Percentiles rank a stretch among this genome's conserved stretches.
Evolutionary conservation across 2,329 filamentous ascomycete genomes (phyloP).

Genomic region (Beauveria caledonica): DNA sequence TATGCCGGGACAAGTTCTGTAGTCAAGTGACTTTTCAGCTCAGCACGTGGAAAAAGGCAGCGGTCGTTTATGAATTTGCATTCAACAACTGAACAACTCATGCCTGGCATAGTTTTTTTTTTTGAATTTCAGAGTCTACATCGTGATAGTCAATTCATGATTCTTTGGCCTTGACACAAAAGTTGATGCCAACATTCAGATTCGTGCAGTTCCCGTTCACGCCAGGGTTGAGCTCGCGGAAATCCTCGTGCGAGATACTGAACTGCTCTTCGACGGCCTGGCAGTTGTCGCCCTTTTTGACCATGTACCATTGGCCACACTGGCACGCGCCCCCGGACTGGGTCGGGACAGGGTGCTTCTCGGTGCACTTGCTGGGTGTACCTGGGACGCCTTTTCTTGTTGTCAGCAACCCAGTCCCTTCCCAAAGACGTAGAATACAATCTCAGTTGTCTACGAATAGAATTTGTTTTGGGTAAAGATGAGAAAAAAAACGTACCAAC

Average conservation of each 20-base stretch:
- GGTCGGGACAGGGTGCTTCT: not conserved
- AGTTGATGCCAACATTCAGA: slow-evolving; percentile 1
- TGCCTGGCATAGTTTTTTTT: too few relatives aligned
- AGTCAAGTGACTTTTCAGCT: too few relatives aligned
- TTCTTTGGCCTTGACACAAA: slow-evolving; percentile 3
- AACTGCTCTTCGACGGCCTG: not conserved
- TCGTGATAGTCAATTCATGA: too few relatives aligned
- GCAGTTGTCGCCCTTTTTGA: slow-evolving; percentile 11
- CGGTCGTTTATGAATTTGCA: too few relatives aligned
- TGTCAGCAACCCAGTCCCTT: not conserved
- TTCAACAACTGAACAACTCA: too few relatives aligned
- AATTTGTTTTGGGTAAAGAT: too few relatives aligned
- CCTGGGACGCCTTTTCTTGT: not conserved
- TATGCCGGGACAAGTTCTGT: too few relatives aligned
- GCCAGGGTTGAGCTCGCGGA: slow-evolving; percentile 2
- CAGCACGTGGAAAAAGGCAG: too few relatives aligned
- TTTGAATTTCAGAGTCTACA: too few relatives aligned
- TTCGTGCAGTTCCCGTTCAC: slow-evolving; percentile 6
- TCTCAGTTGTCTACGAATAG: too few relatives aligned
- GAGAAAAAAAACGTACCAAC: not conserved
- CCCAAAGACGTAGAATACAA: too few relatives aligned
- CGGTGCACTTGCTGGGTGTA: not conserved
- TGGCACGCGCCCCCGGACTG: not conserved
- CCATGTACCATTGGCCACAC: slow-evolving; percentile 12
- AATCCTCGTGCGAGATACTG: not conserved